Conservation (phyloP, 768 basidiomycete species). For the Omphalotus guepiniiformis region DNA sequence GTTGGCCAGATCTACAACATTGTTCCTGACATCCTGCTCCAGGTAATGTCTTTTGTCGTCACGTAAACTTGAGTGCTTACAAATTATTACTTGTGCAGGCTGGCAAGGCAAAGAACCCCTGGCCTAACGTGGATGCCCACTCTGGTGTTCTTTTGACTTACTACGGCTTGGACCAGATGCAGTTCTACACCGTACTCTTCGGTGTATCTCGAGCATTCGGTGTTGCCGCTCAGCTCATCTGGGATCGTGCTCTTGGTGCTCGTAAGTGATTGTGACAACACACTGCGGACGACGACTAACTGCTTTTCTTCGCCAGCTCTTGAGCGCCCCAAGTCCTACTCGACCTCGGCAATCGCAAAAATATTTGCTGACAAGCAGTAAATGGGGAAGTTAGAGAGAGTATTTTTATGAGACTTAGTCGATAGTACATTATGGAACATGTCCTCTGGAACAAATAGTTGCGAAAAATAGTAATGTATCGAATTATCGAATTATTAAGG, state of each 20-base stretch:
- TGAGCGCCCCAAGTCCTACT: conserved; percentile 91
- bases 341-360: conserved; percentile 71
- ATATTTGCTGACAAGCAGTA: conserved; percentile 61
- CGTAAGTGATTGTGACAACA: conserved; percentile 45
- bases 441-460: background rate
- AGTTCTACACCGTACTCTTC: conserved; percentile 97
- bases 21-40: conserved; percentile 86
- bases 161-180: conserved; percentile 86
- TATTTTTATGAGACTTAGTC: background rate
- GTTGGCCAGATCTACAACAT: conserved; percentile 86
- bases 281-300: background rate
- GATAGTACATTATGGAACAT: conserved; percentile 5
- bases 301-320: conserved; percentile 44
- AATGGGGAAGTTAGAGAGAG: background rate
- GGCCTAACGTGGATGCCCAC: conserved; percentile 98
- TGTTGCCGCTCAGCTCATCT: conserved; percentile 85
- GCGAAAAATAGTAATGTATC: background rate
- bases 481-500: too few species aligned
- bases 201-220: conserved; percentile 95
- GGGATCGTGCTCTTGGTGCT: conserved; percentile 91
- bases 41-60: conserved; percentile 41
- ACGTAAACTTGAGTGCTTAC: background rate
- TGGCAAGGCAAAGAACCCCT: conserved; percentile 90
- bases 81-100: conserved; percentile 40
- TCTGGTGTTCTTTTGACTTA: conserved; percentile 85